Evolutionary conservation across 1,284 basidiomycete genomes (phyloP).

Genomic region (Microbotryum scabiosae): DNA sequence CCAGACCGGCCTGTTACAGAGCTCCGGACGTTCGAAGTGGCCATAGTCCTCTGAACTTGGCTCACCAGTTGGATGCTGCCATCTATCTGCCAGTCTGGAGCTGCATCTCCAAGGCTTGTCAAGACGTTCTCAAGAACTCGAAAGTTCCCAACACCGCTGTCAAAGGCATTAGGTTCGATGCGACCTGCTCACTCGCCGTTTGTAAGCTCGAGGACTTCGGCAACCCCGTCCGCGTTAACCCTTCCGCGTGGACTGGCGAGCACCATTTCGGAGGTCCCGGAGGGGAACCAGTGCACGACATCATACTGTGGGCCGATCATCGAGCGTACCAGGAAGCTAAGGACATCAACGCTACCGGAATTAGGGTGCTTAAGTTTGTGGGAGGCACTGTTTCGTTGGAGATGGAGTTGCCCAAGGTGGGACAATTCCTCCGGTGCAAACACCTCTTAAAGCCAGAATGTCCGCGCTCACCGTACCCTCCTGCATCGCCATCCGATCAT

Average conservation of each 20-base stretch:
- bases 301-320: conserved; percentile 83
- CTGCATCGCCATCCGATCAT: background rate
- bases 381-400: conserved; percentile 90
- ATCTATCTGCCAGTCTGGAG: conserved; percentile 55
- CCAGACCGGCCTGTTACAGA: background rate
- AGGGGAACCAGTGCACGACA: conserved; percentile 58
- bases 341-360: conserved; percentile 75
- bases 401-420: conserved; percentile 65
- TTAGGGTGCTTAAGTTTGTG: conserved; percentile 84
- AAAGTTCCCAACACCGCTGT: conserved; percentile 57
- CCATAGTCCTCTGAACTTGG: background rate
- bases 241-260: conserved; percentile 52
- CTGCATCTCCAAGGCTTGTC: conserved; percentile 62
- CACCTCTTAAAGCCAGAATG: too few species aligned
- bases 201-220: conserved; percentile 59
- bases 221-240: conserved; percentile 68
- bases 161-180: conserved; percentile 91
- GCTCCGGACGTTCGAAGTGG: background rate
- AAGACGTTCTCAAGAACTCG: conserved; percentile 57
- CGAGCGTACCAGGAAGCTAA: conserved; percentile 86
- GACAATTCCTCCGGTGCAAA: background rate
- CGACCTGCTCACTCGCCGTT: conserved; percentile 92
- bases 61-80: background rate
- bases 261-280: conserved; percentile 38
- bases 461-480: background rate